Conservation (phyloP, 768 basidiomycete species). For the Phylloporus rhodoxanthus region DNA sequence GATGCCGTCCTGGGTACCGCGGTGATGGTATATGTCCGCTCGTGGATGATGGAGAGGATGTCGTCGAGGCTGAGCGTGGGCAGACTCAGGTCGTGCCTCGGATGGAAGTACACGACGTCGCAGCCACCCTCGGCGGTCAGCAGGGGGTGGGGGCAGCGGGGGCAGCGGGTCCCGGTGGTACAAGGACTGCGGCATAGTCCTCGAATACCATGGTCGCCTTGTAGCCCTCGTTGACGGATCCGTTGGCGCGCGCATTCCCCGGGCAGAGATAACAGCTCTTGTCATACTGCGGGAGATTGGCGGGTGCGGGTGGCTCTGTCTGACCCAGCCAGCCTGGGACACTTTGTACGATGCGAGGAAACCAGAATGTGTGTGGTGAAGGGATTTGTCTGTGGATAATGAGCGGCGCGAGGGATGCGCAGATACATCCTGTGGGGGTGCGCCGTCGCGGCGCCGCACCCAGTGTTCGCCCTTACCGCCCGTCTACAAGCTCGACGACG, state of each 20-base stretch:
- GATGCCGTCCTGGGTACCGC: constrained; percentile 62
- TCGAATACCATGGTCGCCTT: constrained; percentile 62
- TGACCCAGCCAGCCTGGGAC: constrained; percentile 94
- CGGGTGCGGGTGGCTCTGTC: constrained; percentile 56
- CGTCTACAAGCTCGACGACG: constrained; percentile 55
- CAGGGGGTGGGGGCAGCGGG: constrained; percentile 52
- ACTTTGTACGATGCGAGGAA: constrained; percentile 83
- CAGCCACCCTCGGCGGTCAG: constrained; percentile 67
- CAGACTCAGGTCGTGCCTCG: constrained; percentile 79
- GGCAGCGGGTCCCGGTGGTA: constrained; percentile 49
- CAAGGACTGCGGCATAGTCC: constrained; percentile 77
- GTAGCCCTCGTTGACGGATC: constrained; percentile 62
- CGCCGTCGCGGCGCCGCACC: constrained; percentile 45
- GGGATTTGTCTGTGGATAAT: constrained; percentile 61
- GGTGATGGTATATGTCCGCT: constrained; percentile 68
- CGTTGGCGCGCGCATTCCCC: constrained; percentile 72
- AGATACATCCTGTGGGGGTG: constrained; percentile 68
- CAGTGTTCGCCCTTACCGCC: constrained; percentile 59
- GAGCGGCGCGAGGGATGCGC: neutral
- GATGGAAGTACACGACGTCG: constrained; percentile 84
- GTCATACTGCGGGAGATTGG: constrained; percentile 58
- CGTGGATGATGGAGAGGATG: constrained; percentile 58
- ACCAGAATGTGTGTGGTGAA: constrained; percentile 75
- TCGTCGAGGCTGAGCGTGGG: constrained; percentile 55
- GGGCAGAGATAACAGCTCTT: constrained; percentile 83